phyloP scores from a whole-genome alignment of 1,284 basidiomycete species.

The Neonothopanus nambi region DNA sequence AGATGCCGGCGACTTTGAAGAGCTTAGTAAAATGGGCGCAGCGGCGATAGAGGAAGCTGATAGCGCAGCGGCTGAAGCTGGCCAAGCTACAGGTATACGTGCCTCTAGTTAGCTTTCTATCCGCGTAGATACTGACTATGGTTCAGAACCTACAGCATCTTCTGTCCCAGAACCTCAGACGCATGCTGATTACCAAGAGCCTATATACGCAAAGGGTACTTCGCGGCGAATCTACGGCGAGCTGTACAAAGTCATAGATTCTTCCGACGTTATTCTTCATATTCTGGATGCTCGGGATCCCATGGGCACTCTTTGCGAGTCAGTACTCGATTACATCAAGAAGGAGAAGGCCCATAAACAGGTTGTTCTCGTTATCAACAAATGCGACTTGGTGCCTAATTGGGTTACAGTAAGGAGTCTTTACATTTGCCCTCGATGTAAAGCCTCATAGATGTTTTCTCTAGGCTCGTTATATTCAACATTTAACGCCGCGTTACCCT shows the following conservation, averaged over 20 bases:
- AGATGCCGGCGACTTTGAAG: slow-evolving; percentile 85
- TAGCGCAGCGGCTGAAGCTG: slow-evolving; percentile 35
- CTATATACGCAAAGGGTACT: slow-evolving; percentile 91
- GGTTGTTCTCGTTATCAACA: slow-evolving; percentile 96
- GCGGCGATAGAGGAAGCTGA: slow-evolving; percentile 47
- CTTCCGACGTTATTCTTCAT: slow-evolving; percentile 95
- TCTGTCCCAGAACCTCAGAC: slow-evolving; percentile 53
- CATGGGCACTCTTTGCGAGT: slow-evolving; percentile 95
- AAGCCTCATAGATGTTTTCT: slow-evolving; percentile 13
- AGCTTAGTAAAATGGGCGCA: slow-evolving; percentile 72
- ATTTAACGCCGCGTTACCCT: slow-evolving; percentile 92
- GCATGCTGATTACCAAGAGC: slow-evolving; percentile 78
- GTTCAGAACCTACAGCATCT: slow-evolving; percentile 43
- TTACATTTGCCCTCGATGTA: slow-evolving; percentile 8
- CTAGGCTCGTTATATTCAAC: slow-evolving; percentile 95
- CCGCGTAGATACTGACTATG: neutral
- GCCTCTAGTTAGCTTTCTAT: slow-evolving; percentile 22
- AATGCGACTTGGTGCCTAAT: slow-evolving; percentile 97
- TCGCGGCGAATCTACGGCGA: slow-evolving; percentile 96
- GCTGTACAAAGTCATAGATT: slow-evolving; percentile 99
- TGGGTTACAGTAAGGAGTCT: slow-evolving; percentile 91
- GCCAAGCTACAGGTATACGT: slow-evolving; percentile 42
- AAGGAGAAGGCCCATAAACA: slow-evolving; percentile 99
- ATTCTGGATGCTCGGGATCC: slow-evolving; percentile 97
- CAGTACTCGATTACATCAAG: slow-evolving; percentile 89